A percentile compares a stretch with the other conserved stretches of the same genome.
Conservation (phyloP, 1,284 basidiomycete species). For the Rhodotorula sp. region DNA sequence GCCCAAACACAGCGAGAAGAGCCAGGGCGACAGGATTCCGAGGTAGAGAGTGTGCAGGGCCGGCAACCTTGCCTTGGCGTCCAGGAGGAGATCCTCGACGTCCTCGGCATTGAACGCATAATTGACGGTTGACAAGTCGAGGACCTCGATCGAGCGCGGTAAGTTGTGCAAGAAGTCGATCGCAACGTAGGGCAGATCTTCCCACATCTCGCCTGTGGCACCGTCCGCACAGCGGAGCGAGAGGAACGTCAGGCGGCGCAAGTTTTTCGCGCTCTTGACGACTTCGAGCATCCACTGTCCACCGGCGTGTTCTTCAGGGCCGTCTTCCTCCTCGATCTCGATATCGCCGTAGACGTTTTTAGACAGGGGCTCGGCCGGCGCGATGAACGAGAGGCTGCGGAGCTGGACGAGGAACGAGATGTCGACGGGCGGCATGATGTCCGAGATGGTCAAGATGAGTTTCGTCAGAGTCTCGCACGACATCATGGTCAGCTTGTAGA, state of each 20-base stretch:
- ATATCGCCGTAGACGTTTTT: not conserved
- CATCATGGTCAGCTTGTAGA: not conserved
- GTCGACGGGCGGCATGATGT: not conserved
- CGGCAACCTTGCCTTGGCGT: too few species aligned
- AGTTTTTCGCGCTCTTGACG: not conserved
- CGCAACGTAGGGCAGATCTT: too few species aligned
- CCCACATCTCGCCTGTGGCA: too few species aligned
- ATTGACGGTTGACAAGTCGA: too few species aligned
- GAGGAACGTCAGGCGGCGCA: not conserved
- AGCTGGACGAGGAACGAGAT: not conserved
- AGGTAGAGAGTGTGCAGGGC: too few species aligned
- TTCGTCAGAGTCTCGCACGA: not conserved
- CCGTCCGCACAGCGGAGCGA: not conserved
- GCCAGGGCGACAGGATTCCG: too few species aligned
- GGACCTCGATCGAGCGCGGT: too few species aligned
- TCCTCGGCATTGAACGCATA: too few species aligned
- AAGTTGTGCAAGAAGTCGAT: too few species aligned
- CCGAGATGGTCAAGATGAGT: not conserved
- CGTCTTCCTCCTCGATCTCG: not conserved
- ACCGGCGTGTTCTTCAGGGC: too few species aligned
- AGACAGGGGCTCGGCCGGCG: not conserved
- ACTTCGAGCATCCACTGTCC: not conserved
- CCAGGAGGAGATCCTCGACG: too few species aligned
- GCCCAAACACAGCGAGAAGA: too few species aligned
- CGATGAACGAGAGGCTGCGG: not conserved